Percentiles rank a stretch among this genome's conserved stretches.
Evolutionary conservation across 2,329 filamentous ascomycete genomes (phyloP).

Genomic region (Exophiala oligosperma): DNA sequence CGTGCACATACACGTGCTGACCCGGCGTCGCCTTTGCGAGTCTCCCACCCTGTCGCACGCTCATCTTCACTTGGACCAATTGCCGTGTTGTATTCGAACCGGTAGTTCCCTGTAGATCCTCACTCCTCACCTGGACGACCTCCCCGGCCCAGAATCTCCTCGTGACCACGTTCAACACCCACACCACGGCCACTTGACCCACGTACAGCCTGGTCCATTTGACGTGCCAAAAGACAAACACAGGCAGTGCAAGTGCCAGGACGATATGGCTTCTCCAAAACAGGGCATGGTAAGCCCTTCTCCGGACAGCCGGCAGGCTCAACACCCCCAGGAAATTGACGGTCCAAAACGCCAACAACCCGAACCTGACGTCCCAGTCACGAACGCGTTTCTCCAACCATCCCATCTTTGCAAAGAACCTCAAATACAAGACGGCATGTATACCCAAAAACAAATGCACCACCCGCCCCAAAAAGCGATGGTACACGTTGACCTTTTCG

Average conservation of each 20-base stretch:
- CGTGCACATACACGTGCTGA: conserved; percentile 53
- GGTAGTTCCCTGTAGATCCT: conserved; percentile 40
- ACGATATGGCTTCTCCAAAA: conserved; percentile 60
- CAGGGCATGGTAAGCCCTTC: conserved; percentile 46
- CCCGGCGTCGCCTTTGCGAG: conserved; percentile 43
- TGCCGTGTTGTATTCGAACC: conserved; percentile 7
- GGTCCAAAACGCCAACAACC: conserved; percentile 49
- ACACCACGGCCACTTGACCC: conserved; percentile 50
- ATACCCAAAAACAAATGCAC: conserved; percentile 52
- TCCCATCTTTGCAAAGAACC: conserved; percentile 55
- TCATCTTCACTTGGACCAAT: conserved; percentile 44
- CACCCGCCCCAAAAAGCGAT: conserved; percentile 59
- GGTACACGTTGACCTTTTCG: conserved; percentile 55
- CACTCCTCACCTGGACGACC: conserved; percentile 35
- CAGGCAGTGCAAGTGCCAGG: conserved; percentile 51
- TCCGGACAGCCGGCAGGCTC: conserved; percentile 49
- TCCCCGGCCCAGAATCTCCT: conserved; percentile 4
- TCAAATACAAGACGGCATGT: conserved; percentile 57
- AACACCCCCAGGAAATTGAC: conserved; percentile 50
- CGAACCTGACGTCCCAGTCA: conserved; percentile 59
- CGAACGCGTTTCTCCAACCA: conserved; percentile 55
- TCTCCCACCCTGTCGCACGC: background rate
- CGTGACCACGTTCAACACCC: conserved; percentile 40
- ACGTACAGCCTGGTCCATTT: conserved; percentile 56
- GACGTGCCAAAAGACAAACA: conserved; percentile 57